Evolutionary conservation across 306 rosid genomes (phyloP).

Genomic region (Cucurbita argyrosperma): DNA sequence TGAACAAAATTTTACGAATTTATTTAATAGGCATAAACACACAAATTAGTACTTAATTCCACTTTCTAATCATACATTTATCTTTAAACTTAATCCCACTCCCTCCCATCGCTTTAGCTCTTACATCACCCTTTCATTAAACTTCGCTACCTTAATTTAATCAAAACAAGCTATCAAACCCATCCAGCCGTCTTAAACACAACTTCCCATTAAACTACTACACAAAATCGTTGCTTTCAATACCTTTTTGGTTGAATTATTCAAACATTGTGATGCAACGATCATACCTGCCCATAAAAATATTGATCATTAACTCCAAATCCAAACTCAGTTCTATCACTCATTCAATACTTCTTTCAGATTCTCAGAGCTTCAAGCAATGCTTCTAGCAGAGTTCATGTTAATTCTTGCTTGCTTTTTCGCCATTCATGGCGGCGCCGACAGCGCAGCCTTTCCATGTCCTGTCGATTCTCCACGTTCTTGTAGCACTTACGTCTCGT

Average conservation of each 20-base stretch:
- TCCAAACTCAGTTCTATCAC: neutral
- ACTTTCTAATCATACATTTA: neutral
- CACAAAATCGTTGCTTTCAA: neutral
- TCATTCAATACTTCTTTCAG: neutral
- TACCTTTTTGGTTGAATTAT: neutral
- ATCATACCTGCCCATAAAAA: neutral
- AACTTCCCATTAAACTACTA: neutral
- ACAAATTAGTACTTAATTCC: no score
- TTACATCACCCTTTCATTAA: neutral
- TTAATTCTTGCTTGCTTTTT: slow-evolving; percentile 13
- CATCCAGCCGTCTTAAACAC: neutral
- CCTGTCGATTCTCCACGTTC: slow-evolving; percentile 17
- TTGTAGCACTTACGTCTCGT: slow-evolving; percentile 48
- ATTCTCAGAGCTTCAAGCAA: neutral
- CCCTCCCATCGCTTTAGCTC: neutral
- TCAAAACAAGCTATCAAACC: neutral
- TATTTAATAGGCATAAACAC: no score
- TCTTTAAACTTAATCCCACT: neutral
- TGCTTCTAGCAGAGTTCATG: slow-evolving; percentile 10
- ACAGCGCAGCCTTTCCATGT: slow-evolving; percentile 33
- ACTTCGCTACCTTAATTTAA: neutral
- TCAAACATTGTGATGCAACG: slow-evolving; percentile 1
- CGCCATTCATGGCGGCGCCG: slow-evolving; percentile 14
- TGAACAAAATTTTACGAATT: no score
- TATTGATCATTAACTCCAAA: neutral